Base-by-base conservation (phyloP, 192 early-diverging fungal species). In the Piromyces finnis region DNA sequence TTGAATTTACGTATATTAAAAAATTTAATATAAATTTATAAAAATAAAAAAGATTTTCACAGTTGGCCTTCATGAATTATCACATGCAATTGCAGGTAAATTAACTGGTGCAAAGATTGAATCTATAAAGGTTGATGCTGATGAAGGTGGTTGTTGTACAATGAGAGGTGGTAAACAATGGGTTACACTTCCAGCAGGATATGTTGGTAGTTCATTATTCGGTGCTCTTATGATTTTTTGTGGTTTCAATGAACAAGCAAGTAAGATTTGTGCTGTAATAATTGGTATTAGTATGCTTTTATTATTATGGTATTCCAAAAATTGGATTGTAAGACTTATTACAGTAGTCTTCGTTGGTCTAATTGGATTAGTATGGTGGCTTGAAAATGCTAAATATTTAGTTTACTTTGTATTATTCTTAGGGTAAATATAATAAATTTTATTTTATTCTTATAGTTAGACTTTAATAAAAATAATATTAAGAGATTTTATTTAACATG, bases 51-150 rank as follows among this genome's bases (percentile, higher is more conserved):
- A 94, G 92, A 86, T 96, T 32, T 87, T 96, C 15, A 95, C 94
- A 0, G 96, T 98, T 68, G 94, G 93, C 27, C 84, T 99, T 68
- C 97, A 99, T 83, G 97, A 99, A 85, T 97, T 97, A 84, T 92
- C 94, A 30, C 96, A 99, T 84, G 97, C 96, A 3, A 87, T 88
- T 30, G 95, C 95, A 28, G 95, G 94, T 0, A 86, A 89, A 37
- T 89, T 91, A 80, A 98, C 96, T n/a, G 94, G 96, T 28, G 97
- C 92, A 22, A 91, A 91, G 79, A 93, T 99, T 18, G 88, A 93
- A 79, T 92, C 92, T 28, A 95, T 99, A 78, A 92, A 92, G 28
- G 90, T 98, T 77, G 93, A 98, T 81, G 96, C 97, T 11, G 90
- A 97, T 84, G 91, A 97, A 83, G 97, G 97, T 30, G 97, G 97